These are phyloP conservation scores for Pinus albicaulis DNA, from an alignment of 75 land plant genomes.

Conservation along the genomic window DNA sequence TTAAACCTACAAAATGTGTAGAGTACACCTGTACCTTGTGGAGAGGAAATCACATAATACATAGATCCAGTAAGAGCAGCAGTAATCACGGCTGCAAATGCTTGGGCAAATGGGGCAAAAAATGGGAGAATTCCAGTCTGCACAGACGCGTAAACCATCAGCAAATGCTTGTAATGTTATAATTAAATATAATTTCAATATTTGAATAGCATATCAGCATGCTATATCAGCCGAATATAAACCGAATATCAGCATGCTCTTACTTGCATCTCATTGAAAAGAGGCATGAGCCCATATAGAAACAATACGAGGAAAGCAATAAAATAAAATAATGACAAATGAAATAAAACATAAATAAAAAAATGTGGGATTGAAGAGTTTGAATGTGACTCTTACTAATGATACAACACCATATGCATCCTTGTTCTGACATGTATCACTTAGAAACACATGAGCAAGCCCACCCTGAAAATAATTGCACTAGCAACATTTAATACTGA, in stretches of 20 bases:
- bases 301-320: not conserved
- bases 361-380: not conserved
- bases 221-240: not conserved
- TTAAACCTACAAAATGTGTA: not conserved
- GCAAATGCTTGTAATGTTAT: not conserved
- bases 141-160: constrained; percentile 7
- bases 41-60: constrained; percentile 76
- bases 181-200: not conserved
- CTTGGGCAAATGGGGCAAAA: constrained; percentile 93
- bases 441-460: constrained; percentile 81
- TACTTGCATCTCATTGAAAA: not conserved
- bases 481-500: not conserved
- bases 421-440: constrained; percentile 47
- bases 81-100: constrained; percentile 85
- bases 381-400: constrained; percentile 42
- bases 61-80: constrained; percentile 93
- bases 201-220: not conserved
- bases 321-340: not conserved
- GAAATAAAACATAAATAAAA: not conserved
- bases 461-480: constrained; percentile 53
- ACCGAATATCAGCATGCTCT: not conserved
- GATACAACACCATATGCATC: constrained; percentile 68
- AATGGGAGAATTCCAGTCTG: constrained; percentile 84
- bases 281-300: not conserved
- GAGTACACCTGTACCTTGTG: constrained; percentile 46